phyloP scores from a whole-genome alignment of 73 alveolate genomes.

The Durusdinium trenchii region DNA sequence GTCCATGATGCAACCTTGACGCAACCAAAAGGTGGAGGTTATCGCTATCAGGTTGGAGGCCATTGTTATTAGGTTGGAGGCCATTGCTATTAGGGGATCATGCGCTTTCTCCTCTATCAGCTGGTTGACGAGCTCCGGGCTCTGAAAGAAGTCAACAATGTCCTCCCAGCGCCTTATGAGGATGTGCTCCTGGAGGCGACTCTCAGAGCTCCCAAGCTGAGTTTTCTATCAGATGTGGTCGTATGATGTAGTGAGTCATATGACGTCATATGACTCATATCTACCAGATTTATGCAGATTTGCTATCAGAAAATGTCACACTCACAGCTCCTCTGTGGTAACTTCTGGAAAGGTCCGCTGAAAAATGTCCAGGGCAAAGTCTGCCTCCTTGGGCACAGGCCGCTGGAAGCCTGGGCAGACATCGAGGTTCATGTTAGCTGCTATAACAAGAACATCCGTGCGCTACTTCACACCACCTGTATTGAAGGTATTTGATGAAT shows the following conservation, averaged over 20 bases:
- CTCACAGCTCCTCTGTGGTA: slow-evolving; percentile 36
- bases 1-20: no score
- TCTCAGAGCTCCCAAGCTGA: neutral
- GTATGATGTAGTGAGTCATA: neutral
- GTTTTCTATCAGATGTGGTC: neutral
- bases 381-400: slow-evolving; percentile 82
- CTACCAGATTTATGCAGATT: no score
- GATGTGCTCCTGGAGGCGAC: slow-evolving; percentile 63
- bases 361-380: slow-evolving; percentile 87
- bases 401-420: slow-evolving; percentile 53
- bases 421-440: no score
- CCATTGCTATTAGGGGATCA: slow-evolving; percentile 45
- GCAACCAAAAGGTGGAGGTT: no score
- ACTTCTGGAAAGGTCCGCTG: slow-evolving; percentile 94
- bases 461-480: no score
- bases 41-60: no score
- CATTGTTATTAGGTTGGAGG: no score
- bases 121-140: slow-evolving; percentile 81
- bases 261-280: no score
- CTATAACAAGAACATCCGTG: no score
- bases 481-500: no score
- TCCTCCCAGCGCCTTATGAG: slow-evolving; percentile 90
- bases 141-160: slow-evolving; percentile 43
- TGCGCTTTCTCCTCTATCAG: slow-evolving; percentile 57
- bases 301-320: no score